Percentiles rank a stretch among this genome's conserved stretches.
phyloP scores from a whole-genome alignment of 139 green algal genomes.

The Limnomonas spitsbergensis region DNA sequence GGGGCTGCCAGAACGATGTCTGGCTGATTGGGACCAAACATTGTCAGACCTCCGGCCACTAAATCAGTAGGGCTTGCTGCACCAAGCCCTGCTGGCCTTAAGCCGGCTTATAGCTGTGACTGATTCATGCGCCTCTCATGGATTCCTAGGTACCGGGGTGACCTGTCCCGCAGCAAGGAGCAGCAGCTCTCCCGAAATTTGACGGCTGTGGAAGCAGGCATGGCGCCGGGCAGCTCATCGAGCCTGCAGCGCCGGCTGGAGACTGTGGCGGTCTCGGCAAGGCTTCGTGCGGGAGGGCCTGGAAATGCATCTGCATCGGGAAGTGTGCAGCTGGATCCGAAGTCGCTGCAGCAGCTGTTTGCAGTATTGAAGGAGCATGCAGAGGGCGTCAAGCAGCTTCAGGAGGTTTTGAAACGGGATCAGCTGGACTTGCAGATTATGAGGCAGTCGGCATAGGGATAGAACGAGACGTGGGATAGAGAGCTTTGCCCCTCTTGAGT shows the following conservation, averaged over 20 bases:
- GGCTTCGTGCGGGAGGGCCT: constrained; percentile 15
- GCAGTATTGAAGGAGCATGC: constrained; percentile 34
- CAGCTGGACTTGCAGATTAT: constrained; percentile 18
- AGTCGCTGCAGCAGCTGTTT: constrained; percentile 33
- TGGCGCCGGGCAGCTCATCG: constrained; percentile 21
- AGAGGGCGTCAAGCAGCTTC: constrained; percentile 28
- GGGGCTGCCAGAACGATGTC: too few relatives aligned
- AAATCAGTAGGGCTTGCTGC: too few relatives aligned
- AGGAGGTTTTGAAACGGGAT: constrained; percentile 29
- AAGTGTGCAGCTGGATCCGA: constrained; percentile 29
- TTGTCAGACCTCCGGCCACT: too few relatives aligned
- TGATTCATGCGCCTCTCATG: too few relatives aligned
- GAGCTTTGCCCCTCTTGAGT: too few relatives aligned
- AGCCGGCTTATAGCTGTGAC: too few relatives aligned
- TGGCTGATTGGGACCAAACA: too few relatives aligned
- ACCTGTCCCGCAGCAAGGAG: constrained; percentile 37
- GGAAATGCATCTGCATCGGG: background rate
- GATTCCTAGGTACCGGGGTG: constrained; percentile 15
- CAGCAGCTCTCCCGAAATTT: constrained; percentile 25
- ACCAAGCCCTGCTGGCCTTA: too few relatives aligned
- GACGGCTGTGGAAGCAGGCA: constrained; percentile 26
- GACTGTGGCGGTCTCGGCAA: constrained; percentile 18
- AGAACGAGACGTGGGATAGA: too few relatives aligned
- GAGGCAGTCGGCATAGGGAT: background rate
- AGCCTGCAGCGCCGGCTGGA: constrained; percentile 15